These are phyloP conservation scores for Aaosphaeria arxii DNA, from an alignment of 2,329 filamentous ascomycete species.

Conservation along the genomic window DNA sequence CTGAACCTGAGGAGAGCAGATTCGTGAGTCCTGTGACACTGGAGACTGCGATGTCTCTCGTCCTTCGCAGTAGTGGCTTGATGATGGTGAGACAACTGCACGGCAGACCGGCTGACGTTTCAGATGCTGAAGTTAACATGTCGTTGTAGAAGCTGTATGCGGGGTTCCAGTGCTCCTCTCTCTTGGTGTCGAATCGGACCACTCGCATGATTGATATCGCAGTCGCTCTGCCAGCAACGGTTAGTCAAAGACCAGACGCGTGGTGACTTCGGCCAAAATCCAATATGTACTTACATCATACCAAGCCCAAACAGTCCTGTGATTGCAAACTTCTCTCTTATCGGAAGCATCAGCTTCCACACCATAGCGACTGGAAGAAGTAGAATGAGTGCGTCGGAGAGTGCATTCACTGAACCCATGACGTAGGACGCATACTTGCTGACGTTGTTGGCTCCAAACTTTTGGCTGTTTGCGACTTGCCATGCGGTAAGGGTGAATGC, in stretches of 20 bases:
- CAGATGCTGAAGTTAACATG: background rate
- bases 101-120: background rate
- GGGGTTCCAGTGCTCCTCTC: background rate
- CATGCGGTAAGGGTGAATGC: too few relatives aligned
- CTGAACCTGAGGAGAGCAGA: too few relatives aligned
- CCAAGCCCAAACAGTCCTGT: background rate
- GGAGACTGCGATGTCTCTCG: background rate
- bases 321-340: background rate
- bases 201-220: too few relatives aligned
- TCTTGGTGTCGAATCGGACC: too few relatives aligned
- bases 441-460: too few relatives aligned
- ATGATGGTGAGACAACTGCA: background rate
- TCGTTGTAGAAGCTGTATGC: background rate
- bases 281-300: too few relatives aligned
- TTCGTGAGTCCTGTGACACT: too few relatives aligned
- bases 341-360: background rate
- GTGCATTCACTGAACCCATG: background rate
- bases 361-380: background rate
- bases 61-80: background rate
- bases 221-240: too few relatives aligned
- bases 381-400: background rate
- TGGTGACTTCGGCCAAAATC: too few relatives aligned
- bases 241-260: too few relatives aligned
- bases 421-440: too few relatives aligned
- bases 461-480: too few relatives aligned